Base-by-base conservation (phyloP, 345 rosid genomes). In the Arabidopsis suecica region DNA sequence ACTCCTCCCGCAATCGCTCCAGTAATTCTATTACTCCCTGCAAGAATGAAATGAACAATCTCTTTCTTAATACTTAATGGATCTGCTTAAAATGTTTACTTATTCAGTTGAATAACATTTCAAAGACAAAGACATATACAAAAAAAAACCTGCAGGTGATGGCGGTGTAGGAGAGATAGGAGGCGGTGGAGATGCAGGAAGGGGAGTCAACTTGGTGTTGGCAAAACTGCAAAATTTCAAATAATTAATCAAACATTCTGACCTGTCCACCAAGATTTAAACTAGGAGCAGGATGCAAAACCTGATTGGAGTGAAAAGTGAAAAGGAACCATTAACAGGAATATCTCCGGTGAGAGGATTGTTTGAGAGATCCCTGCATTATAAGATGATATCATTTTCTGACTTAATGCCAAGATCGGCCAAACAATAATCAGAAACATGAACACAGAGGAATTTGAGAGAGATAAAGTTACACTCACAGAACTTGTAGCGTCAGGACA, bases 1-100 rank as follows among this genome's bases (percentile, higher is more conserved):
- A 95, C 99, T 63, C 99, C 99, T 36, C 97, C 97, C 25, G 97
- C 97, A 77, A 92, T 95, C 70, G 91, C 86, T 77, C 96, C 97
- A 72, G 90, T 94, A 38, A 78, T 82, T 78, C 79, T 84, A 11
- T 75, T 75, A 56, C 73, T 75, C 79, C 87, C 97, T 95, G 69
- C 70, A 75, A 49, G 62, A 51, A 81, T 41, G 37, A 76, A n/a
- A 79, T 20, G 61, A 61, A 68, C 28, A 74, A 45, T 33, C 33
- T 64, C 33, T 65, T 66, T 56, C 69, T 73, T 61, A 68, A 47
- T 61, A 68, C 74, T 61, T 18, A 73, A 56, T 48, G 0, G 22
- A 49, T 23, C 28, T 9, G 51, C 14, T 11, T 41, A 22, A 12
- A 5, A 41, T 22, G 5, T 58, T 58, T 37, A 56, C 61, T 37